These are phyloP conservation scores for Peronospora belbahrii DNA, from an alignment of 352 stramenopile genomes.

Conservation along the genomic window DNA sequence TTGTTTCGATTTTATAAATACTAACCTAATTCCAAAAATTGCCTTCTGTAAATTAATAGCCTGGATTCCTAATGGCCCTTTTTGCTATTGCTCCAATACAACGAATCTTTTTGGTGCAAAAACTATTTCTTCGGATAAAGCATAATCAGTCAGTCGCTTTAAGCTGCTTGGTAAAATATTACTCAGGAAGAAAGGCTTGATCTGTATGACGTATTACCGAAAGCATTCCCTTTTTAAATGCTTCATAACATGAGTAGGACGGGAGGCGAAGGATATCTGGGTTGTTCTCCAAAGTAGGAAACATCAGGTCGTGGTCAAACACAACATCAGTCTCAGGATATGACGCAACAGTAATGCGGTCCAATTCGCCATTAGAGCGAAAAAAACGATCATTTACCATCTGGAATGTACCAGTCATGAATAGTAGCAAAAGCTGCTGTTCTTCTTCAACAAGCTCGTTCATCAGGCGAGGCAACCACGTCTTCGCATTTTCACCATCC, in stretches of 20 bases:
- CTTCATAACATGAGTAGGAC: constrained; percentile 42
- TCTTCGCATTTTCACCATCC: constrained; percentile 11
- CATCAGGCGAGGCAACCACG: constrained; percentile 43
- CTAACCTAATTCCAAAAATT: too few relatives aligned
- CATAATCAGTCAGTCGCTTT: neutral
- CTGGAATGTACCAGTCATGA: constrained; percentile 41
- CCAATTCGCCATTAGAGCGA: constrained; percentile 7
- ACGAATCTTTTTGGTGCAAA: too few relatives aligned
- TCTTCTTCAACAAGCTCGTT: constrained; percentile 53
- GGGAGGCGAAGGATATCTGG: constrained; percentile 37
- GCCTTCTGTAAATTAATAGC: too few relatives aligned
- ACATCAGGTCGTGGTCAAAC: constrained; percentile 21
- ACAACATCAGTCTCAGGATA: constrained; percentile 8
- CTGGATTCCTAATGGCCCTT: too few relatives aligned
- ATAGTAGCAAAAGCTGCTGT: constrained; percentile 46
- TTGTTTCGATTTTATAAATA: too few relatives aligned
- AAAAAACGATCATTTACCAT: constrained; percentile 42
- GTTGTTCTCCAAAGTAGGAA: constrained; percentile 33
- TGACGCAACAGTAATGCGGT: constrained; percentile 15
- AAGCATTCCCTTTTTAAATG: constrained; percentile 44
- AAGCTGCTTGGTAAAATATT: constrained; percentile 4
- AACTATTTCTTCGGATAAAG: too few relatives aligned
- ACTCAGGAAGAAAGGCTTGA: constrained; percentile 28
- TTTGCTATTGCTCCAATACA: too few relatives aligned
- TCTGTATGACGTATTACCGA: constrained; percentile 32